Evolutionary conservation across 129 eudicot genomes (phyloP).

Genomic region (Artemisia argyi): DNA sequence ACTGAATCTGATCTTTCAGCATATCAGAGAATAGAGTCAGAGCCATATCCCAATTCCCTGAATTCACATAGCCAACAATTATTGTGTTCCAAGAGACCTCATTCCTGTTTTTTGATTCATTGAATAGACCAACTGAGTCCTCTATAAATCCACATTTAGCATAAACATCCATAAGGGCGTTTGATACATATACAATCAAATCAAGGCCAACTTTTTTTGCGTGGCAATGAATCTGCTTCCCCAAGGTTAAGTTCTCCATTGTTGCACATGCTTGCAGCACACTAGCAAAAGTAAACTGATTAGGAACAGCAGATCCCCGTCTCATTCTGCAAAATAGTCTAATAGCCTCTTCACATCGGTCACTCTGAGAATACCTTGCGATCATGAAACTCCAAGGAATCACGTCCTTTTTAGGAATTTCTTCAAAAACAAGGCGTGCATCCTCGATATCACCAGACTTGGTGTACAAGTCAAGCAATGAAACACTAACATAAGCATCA

Average conservation of each 20-base stretch:
- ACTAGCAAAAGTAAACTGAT: constrained; percentile 76
- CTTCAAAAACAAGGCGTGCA: constrained; percentile 55
- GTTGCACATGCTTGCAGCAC: constrained; percentile 68
- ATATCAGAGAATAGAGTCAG: constrained; percentile 47
- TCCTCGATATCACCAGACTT: constrained; percentile 55
- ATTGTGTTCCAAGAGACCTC: constrained; percentile 86
- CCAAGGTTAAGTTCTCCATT: constrained; percentile 37
- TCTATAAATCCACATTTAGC: constrained; percentile 72
- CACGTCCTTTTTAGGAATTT: constrained; percentile 62
- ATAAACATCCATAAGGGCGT: constrained; percentile 80
- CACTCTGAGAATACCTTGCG: constrained; percentile 68
- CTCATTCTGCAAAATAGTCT: constrained; percentile 59
- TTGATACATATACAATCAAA: constrained; percentile 55
- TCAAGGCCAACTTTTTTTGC: constrained; percentile 60
- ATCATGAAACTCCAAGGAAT: constrained; percentile 87
- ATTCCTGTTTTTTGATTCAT: constrained; percentile 40
- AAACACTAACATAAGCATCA: constrained; percentile 61
- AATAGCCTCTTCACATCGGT: constrained; percentile 57
- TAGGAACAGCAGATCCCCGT: constrained; percentile 43
- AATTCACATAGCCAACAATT: constrained; percentile 69
- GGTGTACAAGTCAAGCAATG: constrained; percentile 72
- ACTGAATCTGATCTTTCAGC: constrained; percentile 46
- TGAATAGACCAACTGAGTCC: constrained; percentile 46
- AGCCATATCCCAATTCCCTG: constrained; percentile 58
- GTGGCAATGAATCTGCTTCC: constrained; percentile 63